Base-by-base conservation (phyloP, 23 red algal genomes). In the Gracilaria caudata region DNA sequence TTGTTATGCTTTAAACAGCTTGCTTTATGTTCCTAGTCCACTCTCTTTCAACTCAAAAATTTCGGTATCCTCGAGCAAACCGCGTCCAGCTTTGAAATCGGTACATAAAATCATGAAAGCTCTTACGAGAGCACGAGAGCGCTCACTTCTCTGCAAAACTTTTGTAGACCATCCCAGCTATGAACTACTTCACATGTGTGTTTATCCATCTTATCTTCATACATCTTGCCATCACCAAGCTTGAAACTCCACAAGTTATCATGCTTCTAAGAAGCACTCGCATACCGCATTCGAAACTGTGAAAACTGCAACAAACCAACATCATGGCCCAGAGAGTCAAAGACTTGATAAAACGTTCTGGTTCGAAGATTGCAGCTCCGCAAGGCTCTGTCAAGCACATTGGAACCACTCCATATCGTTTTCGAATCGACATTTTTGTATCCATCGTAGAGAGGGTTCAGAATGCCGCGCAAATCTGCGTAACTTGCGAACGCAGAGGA, bases 351-450 rank as follows among this genome's bases (percentile, higher is more conserved):
- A 82, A 83, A 63, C 77, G 68, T 26, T 79, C 72, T 40, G 55
- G 61, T 25, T 93, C 90, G 23, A 81, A 65, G 28, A 55, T 93
- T 8, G 25, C 60, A 11, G 57, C 64, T 21, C 32, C 44, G 14
- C 83, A 93, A 38, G 80, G 80, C 33, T 93, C 90, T 20, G 75
- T 93, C 38, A 86, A 66, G 13, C 90, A 93, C 60, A 79, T 93
- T 34, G 90, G 90, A 54, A 78, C 81, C 17, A 86, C 90, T 0
- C 90, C 90, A 23, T 80, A 80, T 57, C 70, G 74, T 34, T 93
- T 86, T 73, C 66, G 73, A 46, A 75, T 93, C 75, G 90, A 93
- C 20, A 53, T 93, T 7, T 93, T 93, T 55, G 64, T 93, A 34
- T 86, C 80, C 21, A 57, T 44, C 47, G 90, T 80, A 17, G 90